Evolutionary conservation across 2,329 filamentous ascomycete species (phyloP).

Genomic region (Cladosporium sp.): DNA sequence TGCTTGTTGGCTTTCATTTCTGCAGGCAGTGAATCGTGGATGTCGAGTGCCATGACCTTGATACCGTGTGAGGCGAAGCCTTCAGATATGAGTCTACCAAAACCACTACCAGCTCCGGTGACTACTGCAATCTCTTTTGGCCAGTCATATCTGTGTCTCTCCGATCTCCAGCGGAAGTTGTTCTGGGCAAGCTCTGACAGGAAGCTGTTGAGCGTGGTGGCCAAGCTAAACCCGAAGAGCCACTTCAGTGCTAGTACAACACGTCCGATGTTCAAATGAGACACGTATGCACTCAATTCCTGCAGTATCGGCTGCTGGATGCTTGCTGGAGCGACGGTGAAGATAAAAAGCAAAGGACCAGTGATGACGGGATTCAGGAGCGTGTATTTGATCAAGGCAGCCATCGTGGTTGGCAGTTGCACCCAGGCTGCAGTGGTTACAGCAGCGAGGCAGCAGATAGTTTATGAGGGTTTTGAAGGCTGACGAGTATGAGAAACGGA

Average conservation of each 20-base stretch:
- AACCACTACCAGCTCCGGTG: constrained; percentile 34
- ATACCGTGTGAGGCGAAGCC: constrained; percentile 34
- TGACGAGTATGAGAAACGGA: too few species aligned
- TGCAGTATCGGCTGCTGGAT: constrained; percentile 27
- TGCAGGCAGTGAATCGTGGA: constrained; percentile 31
- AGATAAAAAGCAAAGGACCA: constrained; percentile 25
- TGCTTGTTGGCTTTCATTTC: constrained; percentile 30
- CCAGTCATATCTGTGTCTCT: constrained; percentile 34
- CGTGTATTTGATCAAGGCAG: neutral
- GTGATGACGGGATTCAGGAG: constrained; percentile 26
- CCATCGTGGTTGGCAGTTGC: neutral
- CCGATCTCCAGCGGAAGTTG: constrained; percentile 35
- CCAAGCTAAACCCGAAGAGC: constrained; percentile 31
- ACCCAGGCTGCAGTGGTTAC: neutral
- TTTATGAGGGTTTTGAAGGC: neutral
- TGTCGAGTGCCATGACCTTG: constrained; percentile 37
- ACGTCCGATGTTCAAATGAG: constrained; percentile 24
- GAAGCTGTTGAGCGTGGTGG: constrained; percentile 22
- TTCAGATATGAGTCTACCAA: constrained; percentile 35
- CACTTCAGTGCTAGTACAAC: constrained; percentile 27
- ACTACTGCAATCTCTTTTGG: constrained; percentile 34
- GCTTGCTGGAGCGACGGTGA: constrained; percentile 27
- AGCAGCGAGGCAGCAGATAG: neutral
- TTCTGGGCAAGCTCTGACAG: constrained; percentile 30
- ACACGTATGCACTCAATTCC: constrained; percentile 25